phyloP scores from a whole-genome alignment of 1,284 basidiomycete genomes.

The Cutaneotrichosporon cutaneum region DNA sequence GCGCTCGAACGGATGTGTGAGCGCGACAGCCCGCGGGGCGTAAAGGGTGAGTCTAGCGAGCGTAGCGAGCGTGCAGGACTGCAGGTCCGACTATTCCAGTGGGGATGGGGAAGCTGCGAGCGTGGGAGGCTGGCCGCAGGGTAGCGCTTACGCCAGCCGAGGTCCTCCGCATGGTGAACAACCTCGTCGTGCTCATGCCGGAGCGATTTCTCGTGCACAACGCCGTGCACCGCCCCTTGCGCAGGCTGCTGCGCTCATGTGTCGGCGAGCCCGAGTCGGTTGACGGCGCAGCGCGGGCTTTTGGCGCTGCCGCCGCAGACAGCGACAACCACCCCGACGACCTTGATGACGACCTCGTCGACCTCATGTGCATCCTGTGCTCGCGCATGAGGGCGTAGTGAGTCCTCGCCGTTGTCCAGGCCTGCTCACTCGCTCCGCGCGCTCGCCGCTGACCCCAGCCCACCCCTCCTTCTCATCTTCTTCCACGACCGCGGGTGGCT shows the following conservation, averaged over 20 bases:
- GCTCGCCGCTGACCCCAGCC: slow-evolving; percentile 42
- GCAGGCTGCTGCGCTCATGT: slow-evolving; percentile 80
- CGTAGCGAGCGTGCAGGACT: neutral
- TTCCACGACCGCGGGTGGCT: slow-evolving; percentile 74
- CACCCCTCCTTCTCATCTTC: slow-evolving; percentile 90
- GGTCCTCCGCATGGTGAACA: slow-evolving; percentile 76
- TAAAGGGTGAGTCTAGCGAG: slow-evolving; percentile 58
- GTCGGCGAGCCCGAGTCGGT: slow-evolving; percentile 77
- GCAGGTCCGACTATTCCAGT: neutral
- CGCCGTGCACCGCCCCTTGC: slow-evolving; percentile 81
- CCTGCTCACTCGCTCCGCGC: neutral
- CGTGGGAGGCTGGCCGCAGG: too few species aligned
- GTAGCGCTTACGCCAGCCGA: slow-evolving; percentile 57
- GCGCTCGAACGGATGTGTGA: slow-evolving; percentile 82
- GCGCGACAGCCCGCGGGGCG: slow-evolving; percentile 74
- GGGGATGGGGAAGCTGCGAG: neutral
- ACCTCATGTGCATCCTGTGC: slow-evolving; percentile 84
- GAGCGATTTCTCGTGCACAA: slow-evolving; percentile 89
- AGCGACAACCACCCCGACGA: slow-evolving; percentile 27
- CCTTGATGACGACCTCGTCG: slow-evolving; percentile 65
- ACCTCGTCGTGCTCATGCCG: slow-evolving; percentile 82
- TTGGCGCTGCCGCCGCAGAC: slow-evolving; percentile 73
- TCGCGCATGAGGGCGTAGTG: slow-evolving; percentile 79
- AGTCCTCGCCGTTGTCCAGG: slow-evolving; percentile 20
- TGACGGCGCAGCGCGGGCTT: slow-evolving; percentile 66